phyloP scores from a whole-genome alignment of 1,284 basidiomycete genomes.

The Cerrena zonata region DNA sequence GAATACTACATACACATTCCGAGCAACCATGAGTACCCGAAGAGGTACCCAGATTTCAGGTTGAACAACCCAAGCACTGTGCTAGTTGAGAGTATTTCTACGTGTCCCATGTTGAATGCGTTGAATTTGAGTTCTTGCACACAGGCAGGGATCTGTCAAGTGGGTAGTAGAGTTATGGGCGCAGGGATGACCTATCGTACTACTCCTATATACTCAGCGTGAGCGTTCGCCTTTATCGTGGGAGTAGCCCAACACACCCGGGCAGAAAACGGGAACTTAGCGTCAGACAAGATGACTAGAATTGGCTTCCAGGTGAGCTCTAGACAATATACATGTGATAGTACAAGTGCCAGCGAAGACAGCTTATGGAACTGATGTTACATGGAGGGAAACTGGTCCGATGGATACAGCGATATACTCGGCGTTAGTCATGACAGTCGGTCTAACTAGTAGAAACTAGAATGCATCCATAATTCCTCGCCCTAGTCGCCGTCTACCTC shows the following conservation, averaged over 20 bases:
- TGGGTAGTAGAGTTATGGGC: no score
- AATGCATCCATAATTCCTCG: neutral
- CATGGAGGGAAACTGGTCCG: neutral
- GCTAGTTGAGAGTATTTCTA: conserved; percentile 31
- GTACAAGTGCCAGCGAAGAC: neutral
- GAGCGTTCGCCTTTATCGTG: neutral
- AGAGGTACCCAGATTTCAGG: conserved; percentile 44
- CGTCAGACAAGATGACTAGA: neutral
- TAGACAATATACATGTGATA: neutral
- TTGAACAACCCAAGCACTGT: conserved; percentile 39
- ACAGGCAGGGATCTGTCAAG: no score
- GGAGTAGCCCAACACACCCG: neutral
- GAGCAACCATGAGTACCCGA: conserved; percentile 57
- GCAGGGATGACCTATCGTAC: no score
- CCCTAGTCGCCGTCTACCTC: conserved; percentile 17
- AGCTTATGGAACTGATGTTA: neutral
- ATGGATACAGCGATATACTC: neutral
- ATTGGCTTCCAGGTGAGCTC: neutral
- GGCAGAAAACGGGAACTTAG: neutral
- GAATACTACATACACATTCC: conserved; percentile 55
- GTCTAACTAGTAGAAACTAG: no score
- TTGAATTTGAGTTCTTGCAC: no score
- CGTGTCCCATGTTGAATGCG: conserved; percentile 6
- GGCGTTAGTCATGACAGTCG: no score
- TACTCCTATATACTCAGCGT: no score